Evolutionary conservation across 306 rosid species (phyloP), one percentile per base, ranked within the genome.

Genomic region (Dryas alaskensis): DNA sequence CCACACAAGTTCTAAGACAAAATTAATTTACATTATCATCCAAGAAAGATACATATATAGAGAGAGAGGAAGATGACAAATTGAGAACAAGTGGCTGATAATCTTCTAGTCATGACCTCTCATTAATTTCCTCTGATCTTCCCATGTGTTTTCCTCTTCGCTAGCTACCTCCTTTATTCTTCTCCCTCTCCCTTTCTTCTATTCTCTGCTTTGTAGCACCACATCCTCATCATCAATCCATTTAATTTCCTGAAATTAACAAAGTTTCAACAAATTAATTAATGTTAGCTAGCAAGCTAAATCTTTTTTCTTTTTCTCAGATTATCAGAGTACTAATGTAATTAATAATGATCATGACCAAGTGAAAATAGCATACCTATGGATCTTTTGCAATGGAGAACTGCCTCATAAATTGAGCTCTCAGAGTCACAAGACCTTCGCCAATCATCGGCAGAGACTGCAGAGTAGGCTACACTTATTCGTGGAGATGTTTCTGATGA

Each of bases 331-430:
- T 61, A 63, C 37, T 51, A 14, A 42, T 62, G 11, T 14, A 16
- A 8, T 51, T 7, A 42, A 42, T 55, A 60, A 11, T 22, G 67
- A 31, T 47, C 44, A 37, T 8, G 8, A 51, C 47, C 10, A 45
- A 45, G 57, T 19, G 49, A 44, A 72, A 69, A 31, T 49, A 2
- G 44, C 82, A 55, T 80, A 94, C 99, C 96, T 72, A 89, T 89
- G 42, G 99, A 94, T 83, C 93, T 89, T 80, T 94, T 94, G 93
- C 99, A 94, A 77, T 94, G 97, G 22, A 92, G 97, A 80, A 94
- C 97, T 48, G 99, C 99, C 80, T 94, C 99, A 81, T 94, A 87
- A 70, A 94, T 94, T 74, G 99, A 94, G 85, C 86, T 86, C 76
- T 94, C 99, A 16, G 97, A 92, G 82, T 94, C 99, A 81, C 97